phyloP scores from a whole-genome alignment of 805 yeast species.

The Scheffersomyces amazonensis region DNA sequence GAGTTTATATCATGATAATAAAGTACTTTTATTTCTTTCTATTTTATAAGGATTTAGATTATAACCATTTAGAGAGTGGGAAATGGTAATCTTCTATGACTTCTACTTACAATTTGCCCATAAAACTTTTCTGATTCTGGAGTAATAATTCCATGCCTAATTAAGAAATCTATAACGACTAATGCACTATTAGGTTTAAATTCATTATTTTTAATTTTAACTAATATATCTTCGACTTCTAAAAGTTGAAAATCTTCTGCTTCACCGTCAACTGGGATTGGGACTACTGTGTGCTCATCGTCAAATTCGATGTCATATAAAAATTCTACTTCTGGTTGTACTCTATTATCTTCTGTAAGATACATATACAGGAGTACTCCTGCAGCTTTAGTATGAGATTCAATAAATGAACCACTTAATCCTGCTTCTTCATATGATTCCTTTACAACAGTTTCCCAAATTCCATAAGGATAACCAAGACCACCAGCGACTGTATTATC shows the following conservation, averaged over 20 bases:
- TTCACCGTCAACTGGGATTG: conserved; percentile 50
- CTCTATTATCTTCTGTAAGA: conserved; percentile 47
- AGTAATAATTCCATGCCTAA: conserved; percentile 77
- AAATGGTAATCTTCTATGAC: conserved; percentile 72
- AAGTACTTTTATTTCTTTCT: too few species aligned
- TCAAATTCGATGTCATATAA: conserved; percentile 67
- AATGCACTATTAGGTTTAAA: conserved; percentile 90
- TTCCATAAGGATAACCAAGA: conserved; percentile 73
- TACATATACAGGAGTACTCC: conserved; percentile 73
- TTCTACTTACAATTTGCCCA: conserved; percentile 51
- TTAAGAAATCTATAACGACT: conserved; percentile 76
- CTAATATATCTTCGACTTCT: conserved; percentile 54
- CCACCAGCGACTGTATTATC: conserved; percentile 98
- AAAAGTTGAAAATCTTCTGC: conserved; percentile 67
- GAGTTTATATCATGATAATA: too few species aligned
- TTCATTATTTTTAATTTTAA: conserved; percentile 49
- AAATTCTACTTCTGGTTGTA: conserved; percentile 88
- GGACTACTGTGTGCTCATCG: conserved; percentile 42
- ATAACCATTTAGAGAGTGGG: conserved; percentile 40
- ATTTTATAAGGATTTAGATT: too few species aligned
- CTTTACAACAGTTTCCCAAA: conserved; percentile 73
- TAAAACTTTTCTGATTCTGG: conserved; percentile 66
- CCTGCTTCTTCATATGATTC: conserved; percentile 94
- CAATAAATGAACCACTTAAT: conserved; percentile 50
- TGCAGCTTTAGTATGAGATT: conserved; percentile 38